Evolutionary conservation across 2,329 filamentous ascomycete species (phyloP).

Genomic region (Corinectria fuckeliana): DNA sequence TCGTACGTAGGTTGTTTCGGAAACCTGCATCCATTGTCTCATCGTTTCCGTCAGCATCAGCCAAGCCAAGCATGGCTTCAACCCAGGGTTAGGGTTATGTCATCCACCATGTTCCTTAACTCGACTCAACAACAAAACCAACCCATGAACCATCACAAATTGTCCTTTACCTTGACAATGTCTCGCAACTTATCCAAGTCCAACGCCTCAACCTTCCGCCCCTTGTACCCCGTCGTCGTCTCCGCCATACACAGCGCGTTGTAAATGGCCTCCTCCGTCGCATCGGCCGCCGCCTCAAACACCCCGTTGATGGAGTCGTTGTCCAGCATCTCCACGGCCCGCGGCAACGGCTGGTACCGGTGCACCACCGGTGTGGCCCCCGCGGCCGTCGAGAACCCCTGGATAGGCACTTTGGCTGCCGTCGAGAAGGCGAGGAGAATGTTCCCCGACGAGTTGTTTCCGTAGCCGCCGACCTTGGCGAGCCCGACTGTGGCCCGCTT

Average conservation of each 20-base stretch:
- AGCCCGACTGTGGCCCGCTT: slow-evolving; percentile 68
- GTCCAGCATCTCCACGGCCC: slow-evolving; percentile 47
- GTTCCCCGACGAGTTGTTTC: slow-evolving; percentile 68
- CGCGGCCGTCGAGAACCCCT: slow-evolving; percentile 42
- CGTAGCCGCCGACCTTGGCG: slow-evolving; percentile 65
- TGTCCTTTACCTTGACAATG: slow-evolving; percentile 47
- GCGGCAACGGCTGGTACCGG: slow-evolving; percentile 43
- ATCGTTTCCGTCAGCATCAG: neutral
- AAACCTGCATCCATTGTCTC: neutral
- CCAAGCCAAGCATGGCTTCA: no score
- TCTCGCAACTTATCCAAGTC: slow-evolving; percentile 54
- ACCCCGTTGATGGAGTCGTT: slow-evolving; percentile 66
- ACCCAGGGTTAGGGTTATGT: no score
- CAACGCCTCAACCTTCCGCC: slow-evolving; percentile 56
- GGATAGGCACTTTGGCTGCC: slow-evolving; percentile 54
- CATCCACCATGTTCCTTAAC: neutral
- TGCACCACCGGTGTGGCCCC: slow-evolving; percentile 46
- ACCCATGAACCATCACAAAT: slow-evolving; percentile 6
- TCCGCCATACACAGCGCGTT: slow-evolving; percentile 69
- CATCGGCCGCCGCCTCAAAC: slow-evolving; percentile 68
- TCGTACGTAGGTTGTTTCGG: neutral
- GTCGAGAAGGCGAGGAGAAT: slow-evolving; percentile 73
- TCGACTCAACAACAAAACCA: neutral
- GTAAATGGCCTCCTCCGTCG: slow-evolving; percentile 69
- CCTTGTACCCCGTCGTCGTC: slow-evolving; percentile 61